phyloP scores from a whole-genome alignment of 2,329 filamentous ascomycete genomes.

The Pestalotiopsis sp. region DNA sequence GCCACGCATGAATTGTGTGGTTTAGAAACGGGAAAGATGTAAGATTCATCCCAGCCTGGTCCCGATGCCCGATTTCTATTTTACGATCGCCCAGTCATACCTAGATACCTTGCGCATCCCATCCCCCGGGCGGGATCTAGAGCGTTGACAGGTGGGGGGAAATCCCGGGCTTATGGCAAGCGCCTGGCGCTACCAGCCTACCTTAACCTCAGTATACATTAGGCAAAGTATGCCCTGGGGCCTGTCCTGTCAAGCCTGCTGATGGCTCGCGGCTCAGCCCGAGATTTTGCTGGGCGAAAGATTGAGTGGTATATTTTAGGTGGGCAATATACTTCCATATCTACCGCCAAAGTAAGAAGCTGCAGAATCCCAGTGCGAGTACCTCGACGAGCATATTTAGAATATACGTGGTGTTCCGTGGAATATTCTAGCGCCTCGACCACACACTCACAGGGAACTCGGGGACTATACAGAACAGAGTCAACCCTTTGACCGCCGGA shows the following conservation, averaged over 20 bases:
- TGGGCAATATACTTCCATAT: background rate
- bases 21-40: background rate
- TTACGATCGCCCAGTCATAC: background rate
- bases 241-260: background rate
- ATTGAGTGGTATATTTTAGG: background rate
- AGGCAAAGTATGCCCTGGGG: background rate
- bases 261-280: background rate
- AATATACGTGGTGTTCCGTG: background rate
- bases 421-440: conserved; percentile 3
- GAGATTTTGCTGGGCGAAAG: background rate
- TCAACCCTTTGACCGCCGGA: background rate
- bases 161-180: background rate
- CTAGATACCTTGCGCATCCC: background rate
- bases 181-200: background rate
- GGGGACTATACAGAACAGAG: background rate
- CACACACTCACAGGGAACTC: background rate
- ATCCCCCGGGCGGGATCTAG: background rate
- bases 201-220: background rate
- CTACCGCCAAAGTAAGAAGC: background rate
- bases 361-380: background rate
- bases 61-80: background rate
- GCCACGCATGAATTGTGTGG: background rate
- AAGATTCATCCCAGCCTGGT: background rate
- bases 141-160: background rate
- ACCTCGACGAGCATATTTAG: too few species aligned